Percentiles rank a stretch among this genome's conserved stretches.
These are phyloP conservation scores for Aspergillus brunneoviolaceus DNA, from an alignment of 2,329 filamentous ascomycete genomes.

Conservation along the genomic window DNA sequence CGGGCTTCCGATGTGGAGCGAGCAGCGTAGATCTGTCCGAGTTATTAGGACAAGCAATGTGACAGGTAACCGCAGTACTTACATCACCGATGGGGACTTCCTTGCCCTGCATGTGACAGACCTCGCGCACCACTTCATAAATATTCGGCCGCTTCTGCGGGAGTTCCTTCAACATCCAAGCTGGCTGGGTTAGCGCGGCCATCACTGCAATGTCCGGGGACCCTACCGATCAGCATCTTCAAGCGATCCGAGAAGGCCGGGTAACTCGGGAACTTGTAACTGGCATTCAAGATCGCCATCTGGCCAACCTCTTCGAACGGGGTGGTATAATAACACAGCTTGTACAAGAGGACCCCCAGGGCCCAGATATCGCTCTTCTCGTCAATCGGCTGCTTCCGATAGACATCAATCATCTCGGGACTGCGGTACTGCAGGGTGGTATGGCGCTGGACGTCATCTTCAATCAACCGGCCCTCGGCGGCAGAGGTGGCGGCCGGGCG, in stretches of 20 bases:
- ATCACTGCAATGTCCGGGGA: background rate
- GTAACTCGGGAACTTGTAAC: constrained; percentile 85
- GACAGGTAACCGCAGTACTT: constrained; percentile 36
- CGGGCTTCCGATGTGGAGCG: constrained; percentile 64
- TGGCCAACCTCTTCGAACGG: constrained; percentile 98
- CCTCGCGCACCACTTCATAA: constrained; percentile 85
- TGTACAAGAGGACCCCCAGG: constrained; percentile 90
- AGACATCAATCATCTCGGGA: constrained; percentile 98
- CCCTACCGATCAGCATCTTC: constrained; percentile 83
- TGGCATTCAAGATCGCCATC: constrained; percentile 94
- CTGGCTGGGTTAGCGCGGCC: constrained; percentile 38
- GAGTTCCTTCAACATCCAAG: constrained; percentile 85
- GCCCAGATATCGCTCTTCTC: constrained; percentile 99
- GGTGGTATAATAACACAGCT: constrained; percentile 98
- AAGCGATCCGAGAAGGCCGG: constrained; percentile 86
- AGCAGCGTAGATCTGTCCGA: constrained; percentile 65
- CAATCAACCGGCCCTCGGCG: constrained; percentile 84
- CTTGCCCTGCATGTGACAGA: constrained; percentile 83
- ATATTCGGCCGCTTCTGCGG: constrained; percentile 82
- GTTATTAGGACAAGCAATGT: constrained; percentile 4
- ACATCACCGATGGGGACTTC: constrained; percentile 88
- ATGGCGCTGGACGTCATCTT: constrained; percentile 95
- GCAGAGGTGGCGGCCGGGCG: constrained; percentile 81
- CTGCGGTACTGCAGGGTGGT: constrained; percentile 97
- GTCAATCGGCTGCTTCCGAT: constrained; percentile 91